Base-by-base conservation (phyloP, 192 early-diverging fungal genomes). In the Coemansia asiatica region DNA sequence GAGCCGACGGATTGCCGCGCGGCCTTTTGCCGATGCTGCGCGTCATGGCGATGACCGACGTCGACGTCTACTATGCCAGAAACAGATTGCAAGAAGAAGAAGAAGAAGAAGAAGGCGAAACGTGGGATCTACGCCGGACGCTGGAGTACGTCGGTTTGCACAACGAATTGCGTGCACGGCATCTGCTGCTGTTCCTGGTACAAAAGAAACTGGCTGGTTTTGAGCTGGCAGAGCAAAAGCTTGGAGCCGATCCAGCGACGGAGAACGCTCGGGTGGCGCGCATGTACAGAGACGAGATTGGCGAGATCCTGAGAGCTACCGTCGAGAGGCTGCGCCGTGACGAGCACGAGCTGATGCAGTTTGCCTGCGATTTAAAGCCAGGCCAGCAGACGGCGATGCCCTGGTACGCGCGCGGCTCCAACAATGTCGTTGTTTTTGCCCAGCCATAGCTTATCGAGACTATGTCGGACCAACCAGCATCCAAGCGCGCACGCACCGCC, bases 31-130 rank as follows among this genome's bases (percentile, higher is more conserved):
- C 79, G n/a, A 65, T 85, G 50, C 81, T 90, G 73, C 82, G 88
- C 1, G 86, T 90, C 0, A 71, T 89, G 77, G 84, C 81, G n/a
- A 90, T 90, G 89, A 89, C 84, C 47, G 66, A 67, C 12, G 60
- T 60, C 1, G 88, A 89, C 44, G 66, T 81, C 1, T 28, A 61
- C 16, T 72, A 62, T 46, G 35, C 72, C 4, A 51, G 67, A 28
- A 26, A 61, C 2, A 44, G 15, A 12, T 13, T 44, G 19, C 60
- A 58, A 9, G n/a, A 60, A 5, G 23, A 60, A 23, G 35, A 7
- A 9, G 18, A 28, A 1, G n/a, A 58, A 9, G n/a, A 60, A 5
- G 23, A 60, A 23, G 35, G 18, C 23, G 18, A 28, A 1, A 5
- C 4, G 27, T 28, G 28, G 28, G 28, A 31, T 6, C 2, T 51